These are phyloP conservation scores for Trematosphaeria pertusa DNA, from an alignment of 2,329 filamentous ascomycete species.

Conservation along the genomic window DNA sequence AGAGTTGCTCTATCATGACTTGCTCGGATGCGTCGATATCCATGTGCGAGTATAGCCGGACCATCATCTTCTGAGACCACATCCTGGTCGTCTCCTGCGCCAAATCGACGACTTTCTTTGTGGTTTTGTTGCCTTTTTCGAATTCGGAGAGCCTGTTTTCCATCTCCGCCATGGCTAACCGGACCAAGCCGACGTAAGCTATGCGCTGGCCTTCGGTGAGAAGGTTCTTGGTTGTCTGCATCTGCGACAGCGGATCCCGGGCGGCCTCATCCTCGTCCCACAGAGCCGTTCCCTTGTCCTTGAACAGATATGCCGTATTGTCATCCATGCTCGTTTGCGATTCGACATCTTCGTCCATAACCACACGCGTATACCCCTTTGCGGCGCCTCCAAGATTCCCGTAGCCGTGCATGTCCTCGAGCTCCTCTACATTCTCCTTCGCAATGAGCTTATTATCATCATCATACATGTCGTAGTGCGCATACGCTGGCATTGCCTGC, in stretches of 20 bases:
- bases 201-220: conserved; percentile 95
- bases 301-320: conserved; percentile 95
- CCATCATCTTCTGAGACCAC: conserved; percentile 99
- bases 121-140: conserved; percentile 66
- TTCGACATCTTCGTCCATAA: conserved; percentile 91
- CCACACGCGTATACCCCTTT: conserved; percentile 94
- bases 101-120: conserved; percentile 74
- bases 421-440: conserved; percentile 73
- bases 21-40: conserved; percentile 91
- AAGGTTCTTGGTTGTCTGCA: conserved; percentile 94
- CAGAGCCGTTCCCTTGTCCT: conserved; percentile 69
- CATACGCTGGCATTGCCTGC: conserved; percentile 94
- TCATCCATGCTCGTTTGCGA: conserved; percentile 97
- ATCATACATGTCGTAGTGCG: conserved; percentile 93
- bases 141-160: conserved; percentile 70
- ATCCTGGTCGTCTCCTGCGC: conserved; percentile 83
- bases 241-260: conserved; percentile 82
- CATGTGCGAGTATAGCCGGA: conserved; percentile 93
- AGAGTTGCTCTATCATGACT: conserved; percentile 97
- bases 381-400: conserved; percentile 84
- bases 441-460: conserved; percentile 90
- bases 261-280: conserved; percentile 76
- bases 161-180: conserved; percentile 82
- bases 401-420: conserved; percentile 75
- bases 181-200: conserved; percentile 90